A percentile compares a stretch with the other conserved stretches of the same genome.
These are phyloP conservation scores for Cercospora canescens DNA, from an alignment of 2,329 filamentous ascomycete species.

Conservation along the genomic window DNA sequence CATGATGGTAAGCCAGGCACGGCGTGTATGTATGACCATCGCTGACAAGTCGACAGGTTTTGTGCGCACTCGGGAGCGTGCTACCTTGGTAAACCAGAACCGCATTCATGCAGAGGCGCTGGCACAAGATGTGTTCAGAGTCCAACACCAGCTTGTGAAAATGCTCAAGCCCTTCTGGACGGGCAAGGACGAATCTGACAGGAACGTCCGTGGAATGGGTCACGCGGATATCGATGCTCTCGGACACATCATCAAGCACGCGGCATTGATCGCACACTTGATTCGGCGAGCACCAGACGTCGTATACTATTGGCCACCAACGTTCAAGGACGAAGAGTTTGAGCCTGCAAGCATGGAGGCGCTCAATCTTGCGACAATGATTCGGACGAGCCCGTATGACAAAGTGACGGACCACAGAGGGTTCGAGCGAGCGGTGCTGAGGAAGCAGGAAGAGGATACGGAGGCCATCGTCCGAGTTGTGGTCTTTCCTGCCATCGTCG, in stretches of 20 bases:
- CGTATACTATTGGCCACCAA: constrained; percentile 33
- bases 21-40: neutral
- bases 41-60: constrained; percentile 28
- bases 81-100: constrained; percentile 12
- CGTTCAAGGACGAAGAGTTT: constrained; percentile 37
- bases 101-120: neutral
- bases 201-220: neutral
- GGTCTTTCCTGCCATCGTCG: constrained; percentile 29
- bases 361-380: constrained; percentile 30
- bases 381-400: constrained; percentile 26
- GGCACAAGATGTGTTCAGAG: neutral
- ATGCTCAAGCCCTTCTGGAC: constrained; percentile 23
- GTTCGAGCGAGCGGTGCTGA: constrained; percentile 22
- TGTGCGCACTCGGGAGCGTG: constrained; percentile 27
- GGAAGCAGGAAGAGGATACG: constrained; percentile 12
- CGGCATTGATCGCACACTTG: constrained; percentile 22
- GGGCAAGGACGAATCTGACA: neutral
- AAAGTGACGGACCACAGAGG: constrained; percentile 19
- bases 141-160: constrained; percentile 14
- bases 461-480: constrained; percentile 34
- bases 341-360: constrained; percentile 32
- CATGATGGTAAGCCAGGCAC: constrained; percentile 37
- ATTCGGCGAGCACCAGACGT: constrained; percentile 27
- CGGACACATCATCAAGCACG: constrained; percentile 21
- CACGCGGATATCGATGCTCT: neutral